Evolutionary conservation across 106 monocot species (phyloP).

Genomic region (Phalaenopsis equestris): DNA sequence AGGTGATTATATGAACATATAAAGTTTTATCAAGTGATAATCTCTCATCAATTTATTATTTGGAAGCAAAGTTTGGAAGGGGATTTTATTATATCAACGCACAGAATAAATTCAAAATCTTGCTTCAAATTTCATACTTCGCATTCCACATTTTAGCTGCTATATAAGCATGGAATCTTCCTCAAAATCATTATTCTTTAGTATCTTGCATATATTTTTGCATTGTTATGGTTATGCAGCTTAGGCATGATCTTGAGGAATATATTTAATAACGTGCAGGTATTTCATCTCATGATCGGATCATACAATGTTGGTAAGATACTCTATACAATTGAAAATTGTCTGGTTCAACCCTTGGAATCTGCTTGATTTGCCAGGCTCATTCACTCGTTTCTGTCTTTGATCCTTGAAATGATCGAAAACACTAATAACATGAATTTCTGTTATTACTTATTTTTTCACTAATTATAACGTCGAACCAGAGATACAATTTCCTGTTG

Average conservation of each 20-base stretch:
- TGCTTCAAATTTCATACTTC: neutral
- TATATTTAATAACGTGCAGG: slow-evolving; percentile 44
- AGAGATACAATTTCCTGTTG: neutral
- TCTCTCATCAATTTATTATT: neutral
- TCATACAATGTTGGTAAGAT: slow-evolving; percentile 61
- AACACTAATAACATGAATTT: neutral
- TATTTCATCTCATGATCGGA: slow-evolving; percentile 80
- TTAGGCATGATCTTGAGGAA: slow-evolving; percentile 11
- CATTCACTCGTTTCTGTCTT: neutral
- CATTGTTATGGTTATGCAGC: neutral
- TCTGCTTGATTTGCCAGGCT: neutral
- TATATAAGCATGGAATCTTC: neutral
- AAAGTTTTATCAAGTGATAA: neutral
- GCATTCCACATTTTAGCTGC: neutral
- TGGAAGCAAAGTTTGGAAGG: neutral
- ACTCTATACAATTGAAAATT: neutral
- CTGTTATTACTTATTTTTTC: neutral
- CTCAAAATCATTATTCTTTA: neutral
- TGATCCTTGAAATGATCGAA: neutral
- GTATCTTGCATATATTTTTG: neutral
- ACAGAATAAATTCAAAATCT: neutral
- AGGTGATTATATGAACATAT: neutral
- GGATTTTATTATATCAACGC: neutral
- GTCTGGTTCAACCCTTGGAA: neutral
- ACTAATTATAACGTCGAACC: neutral